Conservation (phyloP, 306 rosid species). For the Ziziphus jujuba region DNA sequence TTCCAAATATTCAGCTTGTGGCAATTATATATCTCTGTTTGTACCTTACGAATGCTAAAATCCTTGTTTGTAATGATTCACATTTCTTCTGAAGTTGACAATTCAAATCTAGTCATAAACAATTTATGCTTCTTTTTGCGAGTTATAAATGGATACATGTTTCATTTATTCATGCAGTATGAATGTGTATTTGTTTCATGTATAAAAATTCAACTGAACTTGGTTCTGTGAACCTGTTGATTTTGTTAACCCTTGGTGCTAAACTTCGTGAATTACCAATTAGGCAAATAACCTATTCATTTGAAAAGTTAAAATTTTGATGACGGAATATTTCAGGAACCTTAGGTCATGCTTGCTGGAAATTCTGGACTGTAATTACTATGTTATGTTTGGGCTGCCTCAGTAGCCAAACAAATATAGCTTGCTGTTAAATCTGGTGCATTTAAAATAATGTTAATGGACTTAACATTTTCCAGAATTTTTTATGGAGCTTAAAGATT, state of each 20-base stretch:
- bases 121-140: neutral
- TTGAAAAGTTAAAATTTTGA: no score
- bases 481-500: neutral
- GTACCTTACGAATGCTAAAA: neutral
- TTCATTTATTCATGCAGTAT: neutral
- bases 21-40: neutral
- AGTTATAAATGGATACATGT: neutral
- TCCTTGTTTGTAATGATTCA: neutral
- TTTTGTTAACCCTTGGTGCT: neutral
- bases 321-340: neutral
- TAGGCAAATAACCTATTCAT: no score
- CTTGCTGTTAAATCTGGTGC: no score
- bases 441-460: neutral
- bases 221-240: neutral
- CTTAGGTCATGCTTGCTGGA: no score
- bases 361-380: no score
- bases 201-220: neutral
- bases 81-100: neutral
- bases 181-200: neutral
- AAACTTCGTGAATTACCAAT: neutral
- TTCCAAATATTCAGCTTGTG: neutral
- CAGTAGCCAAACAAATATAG: no score
- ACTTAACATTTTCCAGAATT: neutral
- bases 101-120: neutral
- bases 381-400: neutral